Evolutionary conservation across 768 basidiomycete genomes (phyloP).

Genomic region (Melanogaster broomeanus): DNA sequence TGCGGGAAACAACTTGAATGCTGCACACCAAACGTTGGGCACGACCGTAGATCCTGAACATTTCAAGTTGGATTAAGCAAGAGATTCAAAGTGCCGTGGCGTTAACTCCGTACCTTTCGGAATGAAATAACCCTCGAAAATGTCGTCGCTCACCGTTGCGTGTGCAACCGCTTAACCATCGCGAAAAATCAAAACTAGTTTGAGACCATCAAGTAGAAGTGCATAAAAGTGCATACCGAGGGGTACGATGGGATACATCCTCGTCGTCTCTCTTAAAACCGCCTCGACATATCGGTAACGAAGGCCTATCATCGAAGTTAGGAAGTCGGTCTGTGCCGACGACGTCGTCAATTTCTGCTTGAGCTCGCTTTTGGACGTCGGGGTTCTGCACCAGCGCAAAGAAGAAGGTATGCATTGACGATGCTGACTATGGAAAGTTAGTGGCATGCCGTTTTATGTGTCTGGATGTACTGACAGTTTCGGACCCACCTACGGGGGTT

Average conservation of each 20-base stretch:
- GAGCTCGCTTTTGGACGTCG: neutral
- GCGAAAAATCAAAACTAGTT: neutral
- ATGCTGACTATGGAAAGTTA: neutral
- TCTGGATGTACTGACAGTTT: neutral
- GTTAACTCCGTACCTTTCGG: conserved; percentile 38
- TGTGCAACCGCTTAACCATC: conserved; percentile 19
- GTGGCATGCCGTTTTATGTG: neutral
- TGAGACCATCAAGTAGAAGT: neutral
- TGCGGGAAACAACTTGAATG: no score
- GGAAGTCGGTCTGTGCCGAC: conserved; percentile 7
- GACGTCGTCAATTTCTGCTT: conserved; percentile 5
- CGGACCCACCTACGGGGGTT: neutral
- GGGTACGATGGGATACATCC: neutral
- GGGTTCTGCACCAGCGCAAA: conserved; percentile 3
- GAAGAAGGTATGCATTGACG: neutral
- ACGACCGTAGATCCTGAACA: neutral
- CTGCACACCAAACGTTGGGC: neutral
- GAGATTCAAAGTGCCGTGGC: no score
- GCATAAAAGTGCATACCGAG: neutral
- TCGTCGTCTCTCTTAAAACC: neutral
- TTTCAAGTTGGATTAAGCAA: neutral
- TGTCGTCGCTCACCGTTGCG: conserved; percentile 33
- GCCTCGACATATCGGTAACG: conserved; percentile 6
- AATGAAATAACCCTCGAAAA: conserved; percentile 46
- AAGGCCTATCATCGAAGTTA: neutral